Conservation (phyloP, 2,329 filamentous ascomycete genomes). For the Sphaerulina vaccinii region DNA sequence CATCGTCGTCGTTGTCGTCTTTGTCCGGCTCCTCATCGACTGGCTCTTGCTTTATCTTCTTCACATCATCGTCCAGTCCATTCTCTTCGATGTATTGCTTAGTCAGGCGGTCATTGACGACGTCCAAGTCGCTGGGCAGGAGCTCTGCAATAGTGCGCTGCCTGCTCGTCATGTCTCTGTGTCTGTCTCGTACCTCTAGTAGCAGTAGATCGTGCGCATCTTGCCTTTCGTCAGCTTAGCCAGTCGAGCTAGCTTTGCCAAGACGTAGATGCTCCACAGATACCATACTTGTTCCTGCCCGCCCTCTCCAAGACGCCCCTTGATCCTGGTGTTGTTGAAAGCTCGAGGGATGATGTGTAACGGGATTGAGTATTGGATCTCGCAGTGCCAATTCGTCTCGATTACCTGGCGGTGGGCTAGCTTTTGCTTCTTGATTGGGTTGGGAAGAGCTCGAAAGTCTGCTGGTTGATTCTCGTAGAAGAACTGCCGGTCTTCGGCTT, state of each 20-base stretch:
- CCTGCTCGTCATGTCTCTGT: not conserved
- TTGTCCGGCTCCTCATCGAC: too few relatives aligned
- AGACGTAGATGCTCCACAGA: not conserved
- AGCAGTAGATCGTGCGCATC: not conserved
- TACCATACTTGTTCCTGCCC: not conserved
- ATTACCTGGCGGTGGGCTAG: not conserved
- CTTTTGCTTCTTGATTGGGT: not conserved
- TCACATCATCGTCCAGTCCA: not conserved
- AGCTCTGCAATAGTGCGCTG: not conserved
- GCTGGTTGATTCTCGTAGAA: too few relatives aligned
- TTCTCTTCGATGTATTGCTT: not conserved
- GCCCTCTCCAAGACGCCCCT: not conserved
- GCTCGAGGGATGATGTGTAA: not conserved
- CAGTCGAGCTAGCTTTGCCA: not conserved
- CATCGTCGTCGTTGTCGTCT: not conserved
- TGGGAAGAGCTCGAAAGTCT: too few relatives aligned
- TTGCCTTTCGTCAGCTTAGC: not conserved
- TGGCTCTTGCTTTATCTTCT: not conserved
- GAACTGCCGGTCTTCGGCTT: too few relatives aligned
- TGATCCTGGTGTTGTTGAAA: not conserved
- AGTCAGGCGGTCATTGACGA: not conserved
- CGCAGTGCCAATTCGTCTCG: not conserved
- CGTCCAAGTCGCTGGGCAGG: not conserved
- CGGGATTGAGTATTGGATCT: not conserved
- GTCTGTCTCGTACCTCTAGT: not conserved